Evolutionary conservation across 164 flowering plant genomes (phyloP).

Genomic region (grape (Vitis vinifera)): ASM3070453v1 NC_081813.1:1627001-1627500

Average conservation of each 20-base stretch:
- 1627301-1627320: background rate
- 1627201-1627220: too few relatives aligned
- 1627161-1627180: slow-evolving; percentile 1
- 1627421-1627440: slow-evolving; percentile 9
- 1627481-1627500: slow-evolving; percentile 15
- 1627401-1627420: too few relatives aligned
- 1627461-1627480: background rate
- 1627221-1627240: slow-evolving; percentile 4
- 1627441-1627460: too few relatives aligned
- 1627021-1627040: background rate
- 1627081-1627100: slow-evolving; percentile 2
- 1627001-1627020: slow-evolving; percentile 12
- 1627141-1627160: too few relatives aligned
- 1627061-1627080: background rate
- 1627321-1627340: slow-evolving; percentile 8
- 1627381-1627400: slow-evolving; percentile 9
- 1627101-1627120: background rate
- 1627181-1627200: slow-evolving; percentile 4
- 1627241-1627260: too few relatives aligned
- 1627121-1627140: background rate
- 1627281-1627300: slow-evolving; percentile 14
- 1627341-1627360: too few relatives aligned
- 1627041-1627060: too few relatives aligned
- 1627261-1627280: slow-evolving; percentile 3
- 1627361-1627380: background rate